A percentile compares a stretch with the other conserved stretches of the same genome.
Conservation (phyloP, 768 basidiomycete genomes). For the Rhodotorula toruloides region DNA sequence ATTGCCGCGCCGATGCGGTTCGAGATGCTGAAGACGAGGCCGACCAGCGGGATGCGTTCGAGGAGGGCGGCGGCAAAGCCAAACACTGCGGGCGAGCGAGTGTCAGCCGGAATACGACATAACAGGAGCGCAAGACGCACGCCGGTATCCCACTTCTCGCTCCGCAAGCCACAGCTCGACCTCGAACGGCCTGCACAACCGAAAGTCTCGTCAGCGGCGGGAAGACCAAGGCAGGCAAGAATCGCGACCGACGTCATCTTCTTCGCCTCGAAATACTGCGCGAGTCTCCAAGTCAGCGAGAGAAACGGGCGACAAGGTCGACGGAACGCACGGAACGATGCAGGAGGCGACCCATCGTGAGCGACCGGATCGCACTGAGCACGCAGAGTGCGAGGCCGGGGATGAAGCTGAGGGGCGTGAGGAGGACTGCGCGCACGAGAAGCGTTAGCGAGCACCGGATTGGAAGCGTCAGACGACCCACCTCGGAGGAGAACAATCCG, state of each 20-base stretch:
- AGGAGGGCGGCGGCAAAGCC: slow-evolving; percentile 49
- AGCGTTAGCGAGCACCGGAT: rapidly evolving
- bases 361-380: slow-evolving; percentile 39
- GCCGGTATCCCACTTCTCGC: slow-evolving; percentile 38
- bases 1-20: slow-evolving; percentile 46
- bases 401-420: slow-evolving; percentile 40
- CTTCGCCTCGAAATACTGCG: slow-evolving; percentile 48
- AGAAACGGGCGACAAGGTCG: too few species aligned
- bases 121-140: neutral
- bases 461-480: slow-evolving; percentile 11
- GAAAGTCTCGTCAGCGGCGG: neutral
- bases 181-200: slow-evolving; percentile 18
- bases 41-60: slow-evolving; percentile 49
- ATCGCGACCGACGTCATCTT: slow-evolving; percentile 43
- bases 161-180: slow-evolving; percentile 42
- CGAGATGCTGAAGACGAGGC: slow-evolving; percentile 48
- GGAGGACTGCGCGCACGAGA: slow-evolving; percentile 30
- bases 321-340: slow-evolving; percentile 43
- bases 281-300: neutral
- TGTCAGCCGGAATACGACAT: rapidly evolving
- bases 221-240: too few species aligned
- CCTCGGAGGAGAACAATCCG: slow-evolving; percentile 33
- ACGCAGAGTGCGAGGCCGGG: slow-evolving; percentile 37
- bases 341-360: slow-evolving; percentile 46
- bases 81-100: slow-evolving; percentile 42